These are phyloP conservation scores for Coemansia sp. DNA, from an alignment of 192 early-diverging fungal genomes.

Conservation along the genomic window DNA sequence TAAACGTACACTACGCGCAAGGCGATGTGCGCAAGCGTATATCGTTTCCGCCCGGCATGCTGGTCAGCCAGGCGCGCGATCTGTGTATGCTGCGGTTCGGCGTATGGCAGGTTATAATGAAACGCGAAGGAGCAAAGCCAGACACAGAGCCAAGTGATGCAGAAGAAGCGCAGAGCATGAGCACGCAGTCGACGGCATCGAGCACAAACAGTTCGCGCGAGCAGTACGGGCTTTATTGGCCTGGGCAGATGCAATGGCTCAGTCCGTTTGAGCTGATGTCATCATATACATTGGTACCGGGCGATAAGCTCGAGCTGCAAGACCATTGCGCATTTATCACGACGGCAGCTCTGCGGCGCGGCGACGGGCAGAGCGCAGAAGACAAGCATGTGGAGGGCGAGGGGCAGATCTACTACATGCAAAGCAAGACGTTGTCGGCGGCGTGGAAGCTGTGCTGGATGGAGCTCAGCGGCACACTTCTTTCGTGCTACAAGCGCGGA, in stretches of 20 bases:
- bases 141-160: neutral
- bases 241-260: conserved; percentile 42
- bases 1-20: conserved; percentile 42
- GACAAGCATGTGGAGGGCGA: conserved; percentile 19
- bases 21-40: conserved; percentile 32
- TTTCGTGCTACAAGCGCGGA: conserved; percentile 19
- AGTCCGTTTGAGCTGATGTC: conserved; percentile 22
- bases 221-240: conserved; percentile 52
- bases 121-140: neutral
- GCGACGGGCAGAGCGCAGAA: neutral
- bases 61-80: conserved; percentile 51
- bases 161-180: neutral
- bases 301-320: conserved; percentile 49
- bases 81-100: conserved; percentile 55
- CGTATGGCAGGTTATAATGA: conserved; percentile 45
- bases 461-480: conserved; percentile 31
- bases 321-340: conserved; percentile 31
- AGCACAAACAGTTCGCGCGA: conserved; percentile 19
- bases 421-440: conserved; percentile 25
- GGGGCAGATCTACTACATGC: conserved; percentile 44
- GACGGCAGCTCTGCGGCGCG: conserved; percentile 2
- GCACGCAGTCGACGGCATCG: conserved; percentile 7
- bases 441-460: conserved; percentile 48
- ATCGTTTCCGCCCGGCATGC: conserved; percentile 42
- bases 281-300: conserved; percentile 18